Percentiles rank a stretch among this genome's conserved stretches.
phyloP scores from a whole-genome alignment of 2,329 filamentous ascomycete species.

The Aspergillus glaucus region DNA sequence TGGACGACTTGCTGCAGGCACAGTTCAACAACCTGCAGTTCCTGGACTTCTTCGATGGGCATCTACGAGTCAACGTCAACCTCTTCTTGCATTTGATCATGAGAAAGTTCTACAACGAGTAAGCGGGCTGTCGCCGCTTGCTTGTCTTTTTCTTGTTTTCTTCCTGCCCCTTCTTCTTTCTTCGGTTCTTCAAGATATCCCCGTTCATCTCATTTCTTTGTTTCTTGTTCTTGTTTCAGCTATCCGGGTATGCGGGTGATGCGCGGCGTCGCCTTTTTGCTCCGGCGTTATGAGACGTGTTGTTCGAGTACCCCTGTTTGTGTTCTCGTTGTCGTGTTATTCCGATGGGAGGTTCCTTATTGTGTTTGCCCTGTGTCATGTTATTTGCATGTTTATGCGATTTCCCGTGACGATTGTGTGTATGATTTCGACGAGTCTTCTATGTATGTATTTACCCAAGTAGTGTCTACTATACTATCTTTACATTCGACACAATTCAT shows the following conservation, averaged over 20 bases:
- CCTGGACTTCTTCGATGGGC: constrained; percentile 86
- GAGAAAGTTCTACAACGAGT: constrained; percentile 86
- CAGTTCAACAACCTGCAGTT: constrained; percentile 97
- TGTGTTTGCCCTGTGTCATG: constrained; percentile 3
- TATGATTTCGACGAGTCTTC: constrained; percentile 18
- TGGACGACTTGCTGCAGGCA: constrained; percentile 90
- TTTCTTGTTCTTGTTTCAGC: constrained; percentile 1
- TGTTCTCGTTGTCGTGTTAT: not conserved
- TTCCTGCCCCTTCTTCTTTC: constrained; percentile 3
- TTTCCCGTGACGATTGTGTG: constrained; percentile 6
- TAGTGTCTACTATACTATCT: constrained; percentile 9
- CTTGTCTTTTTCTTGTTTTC: not conserved
- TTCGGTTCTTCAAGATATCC: constrained; percentile 1
- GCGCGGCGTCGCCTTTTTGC: too few relatives aligned
- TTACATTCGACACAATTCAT: not conserved
- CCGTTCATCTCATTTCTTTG: constrained; percentile 10
- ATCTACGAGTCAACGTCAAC: constrained; percentile 89
- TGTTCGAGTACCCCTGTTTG: constrained; percentile 10
- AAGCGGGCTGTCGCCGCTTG: constrained; percentile 6
- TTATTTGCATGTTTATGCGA: constrained; percentile 7
- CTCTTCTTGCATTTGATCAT: constrained; percentile 92
- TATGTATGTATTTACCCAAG: constrained; percentile 15
- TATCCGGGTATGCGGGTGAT: not conserved
- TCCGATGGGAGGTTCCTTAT: not conserved
- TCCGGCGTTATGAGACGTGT: constrained; percentile 8